Evolutionary conservation across 1,284 basidiomycete species (phyloP).

Genomic region (Crucibulum cyathiforme): DNA sequence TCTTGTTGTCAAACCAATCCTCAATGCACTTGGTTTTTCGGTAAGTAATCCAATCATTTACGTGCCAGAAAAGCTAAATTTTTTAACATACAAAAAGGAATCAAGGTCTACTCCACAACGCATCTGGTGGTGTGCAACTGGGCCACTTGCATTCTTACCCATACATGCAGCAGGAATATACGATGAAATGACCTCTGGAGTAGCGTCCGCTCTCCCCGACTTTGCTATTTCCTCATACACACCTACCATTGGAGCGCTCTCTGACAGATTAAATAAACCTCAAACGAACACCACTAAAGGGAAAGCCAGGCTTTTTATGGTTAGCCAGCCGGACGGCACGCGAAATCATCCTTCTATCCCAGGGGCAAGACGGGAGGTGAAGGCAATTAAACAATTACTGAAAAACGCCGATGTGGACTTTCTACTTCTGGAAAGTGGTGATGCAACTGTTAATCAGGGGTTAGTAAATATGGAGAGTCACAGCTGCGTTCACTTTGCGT

Average conservation of each 20-base stretch:
- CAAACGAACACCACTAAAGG: neutral
- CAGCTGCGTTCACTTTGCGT: slow-evolving; percentile 18
- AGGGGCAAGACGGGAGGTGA: neutral
- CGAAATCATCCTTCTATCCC: neutral
- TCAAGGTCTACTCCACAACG: slow-evolving; percentile 1
- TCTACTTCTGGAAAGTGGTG: neutral
- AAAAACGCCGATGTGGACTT: neutral
- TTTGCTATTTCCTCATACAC: slow-evolving; percentile 29
- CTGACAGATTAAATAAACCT: neutral
- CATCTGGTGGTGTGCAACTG: slow-evolving; percentile 9
- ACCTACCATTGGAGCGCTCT: slow-evolving; percentile 15
- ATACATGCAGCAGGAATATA: slow-evolving; percentile 24
- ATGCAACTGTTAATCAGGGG: neutral
- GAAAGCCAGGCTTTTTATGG: no score
- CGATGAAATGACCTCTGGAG: slow-evolving; percentile 2
- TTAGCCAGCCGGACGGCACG: no score
- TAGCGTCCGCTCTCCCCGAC: slow-evolving; percentile 6
- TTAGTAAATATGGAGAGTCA: slow-evolving; percentile 5
- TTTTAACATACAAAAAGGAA: slow-evolving; percentile 11
- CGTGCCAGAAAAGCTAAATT: slow-evolving; percentile 5
- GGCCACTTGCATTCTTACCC: slow-evolving; percentile 14
- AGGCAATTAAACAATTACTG: neutral
- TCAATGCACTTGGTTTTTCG: neutral
- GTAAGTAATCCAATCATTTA: neutral
- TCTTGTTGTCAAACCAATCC: neutral